A percentile compares a stretch with the other conserved stretches of the same genome.
Conservation (phyloP, 2,329 filamentous ascomycete species). For the Alternaria ethzedia region DNA sequence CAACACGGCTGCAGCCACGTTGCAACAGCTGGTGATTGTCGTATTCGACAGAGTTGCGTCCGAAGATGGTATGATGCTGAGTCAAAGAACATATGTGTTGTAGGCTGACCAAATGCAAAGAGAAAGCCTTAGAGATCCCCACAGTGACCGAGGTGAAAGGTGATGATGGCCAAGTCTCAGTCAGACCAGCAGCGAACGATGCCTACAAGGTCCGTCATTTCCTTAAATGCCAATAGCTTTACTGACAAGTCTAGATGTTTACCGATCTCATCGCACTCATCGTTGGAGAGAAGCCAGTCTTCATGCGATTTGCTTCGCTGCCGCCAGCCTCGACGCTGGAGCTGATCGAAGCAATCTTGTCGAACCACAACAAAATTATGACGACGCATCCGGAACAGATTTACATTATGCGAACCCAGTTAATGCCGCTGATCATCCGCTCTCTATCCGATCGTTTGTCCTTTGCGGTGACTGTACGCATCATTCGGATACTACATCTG, state of each 20-base stretch:
- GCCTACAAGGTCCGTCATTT: conserved; percentile 70
- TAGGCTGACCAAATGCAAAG: conserved; percentile 26
- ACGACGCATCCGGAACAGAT: conserved; percentile 79
- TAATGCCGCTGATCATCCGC: conserved; percentile 84
- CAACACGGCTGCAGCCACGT: conserved; percentile 93
- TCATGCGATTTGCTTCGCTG: conserved; percentile 78
- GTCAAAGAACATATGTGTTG: neutral
- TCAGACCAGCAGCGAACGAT: conserved; percentile 81
- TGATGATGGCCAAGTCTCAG: conserved; percentile 67
- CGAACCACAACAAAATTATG: conserved; percentile 84
- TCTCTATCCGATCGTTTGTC: conserved; percentile 77
- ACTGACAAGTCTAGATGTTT: conserved; percentile 66
- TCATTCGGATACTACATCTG: conserved; percentile 82
- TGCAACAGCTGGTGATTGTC: conserved; percentile 90
- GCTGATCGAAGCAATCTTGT: conserved; percentile 87
- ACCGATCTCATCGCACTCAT: conserved; percentile 88
- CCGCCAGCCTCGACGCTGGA: conserved; percentile 87
- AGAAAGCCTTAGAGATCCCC: conserved; percentile 58
- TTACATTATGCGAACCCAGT: conserved; percentile 74
- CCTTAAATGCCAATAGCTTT: neutral
- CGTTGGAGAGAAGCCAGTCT: conserved; percentile 82
- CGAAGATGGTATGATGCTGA: conserved; percentile 72
- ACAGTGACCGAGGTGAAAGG: conserved; percentile 71
- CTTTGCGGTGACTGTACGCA: conserved; percentile 82
- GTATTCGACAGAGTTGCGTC: conserved; percentile 89